Percentiles rank a stretch among this genome's conserved stretches.
These are phyloP conservation scores for Fusarium cicatricum DNA, from an alignment of 2,329 filamentous ascomycete genomes.

Conservation along the genomic window DNA sequence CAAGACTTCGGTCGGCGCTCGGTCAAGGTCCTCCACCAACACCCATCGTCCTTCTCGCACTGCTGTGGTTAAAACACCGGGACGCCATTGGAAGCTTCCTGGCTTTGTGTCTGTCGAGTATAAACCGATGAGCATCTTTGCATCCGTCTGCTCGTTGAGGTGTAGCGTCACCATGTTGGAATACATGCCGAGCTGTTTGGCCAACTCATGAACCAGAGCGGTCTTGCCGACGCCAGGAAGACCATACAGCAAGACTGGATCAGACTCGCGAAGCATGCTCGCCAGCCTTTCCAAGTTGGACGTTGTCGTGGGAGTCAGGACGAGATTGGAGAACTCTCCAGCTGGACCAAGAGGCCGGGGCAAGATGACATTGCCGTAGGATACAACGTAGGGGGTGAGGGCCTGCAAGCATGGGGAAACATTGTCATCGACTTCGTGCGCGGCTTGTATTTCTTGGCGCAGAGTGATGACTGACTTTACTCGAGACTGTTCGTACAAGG, in stretches of 20 bases:
- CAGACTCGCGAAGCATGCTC: slow-evolving; percentile 68
- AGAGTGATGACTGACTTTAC: slow-evolving; percentile 55
- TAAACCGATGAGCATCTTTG: slow-evolving; percentile 93
- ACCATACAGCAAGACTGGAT: slow-evolving; percentile 83
- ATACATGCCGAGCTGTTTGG: slow-evolving; percentile 79
- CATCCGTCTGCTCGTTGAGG: slow-evolving; percentile 97
- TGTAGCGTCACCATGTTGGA: slow-evolving; percentile 91
- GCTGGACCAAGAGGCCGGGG: slow-evolving; percentile 66
- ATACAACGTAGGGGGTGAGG: slow-evolving; percentile 68
- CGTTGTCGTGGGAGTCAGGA: slow-evolving; percentile 76
- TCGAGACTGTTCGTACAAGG: slow-evolving; percentile 64
- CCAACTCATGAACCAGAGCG: slow-evolving; percentile 81
- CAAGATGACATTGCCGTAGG: slow-evolving; percentile 73
- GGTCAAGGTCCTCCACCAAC: slow-evolving; percentile 94
- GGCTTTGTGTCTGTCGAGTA: slow-evolving; percentile 90
- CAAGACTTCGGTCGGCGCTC: slow-evolving; percentile 93
- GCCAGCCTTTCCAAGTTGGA: slow-evolving; percentile 77
- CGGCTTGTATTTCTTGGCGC: slow-evolving; percentile 49
- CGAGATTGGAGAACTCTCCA: slow-evolving; percentile 59
- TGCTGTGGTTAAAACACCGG: slow-evolving; percentile 92
- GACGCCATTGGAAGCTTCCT: slow-evolving; percentile 90
- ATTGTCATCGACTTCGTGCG: slow-evolving; percentile 13
- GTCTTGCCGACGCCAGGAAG: slow-evolving; percentile 92
- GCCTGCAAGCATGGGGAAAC: slow-evolving; percentile 44
- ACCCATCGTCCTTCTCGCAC: slow-evolving; percentile 96